These are phyloP conservation scores for Tilletia walkeri DNA, from an alignment of 1,284 basidiomycete genomes.

Conservation along the genomic window DNA sequence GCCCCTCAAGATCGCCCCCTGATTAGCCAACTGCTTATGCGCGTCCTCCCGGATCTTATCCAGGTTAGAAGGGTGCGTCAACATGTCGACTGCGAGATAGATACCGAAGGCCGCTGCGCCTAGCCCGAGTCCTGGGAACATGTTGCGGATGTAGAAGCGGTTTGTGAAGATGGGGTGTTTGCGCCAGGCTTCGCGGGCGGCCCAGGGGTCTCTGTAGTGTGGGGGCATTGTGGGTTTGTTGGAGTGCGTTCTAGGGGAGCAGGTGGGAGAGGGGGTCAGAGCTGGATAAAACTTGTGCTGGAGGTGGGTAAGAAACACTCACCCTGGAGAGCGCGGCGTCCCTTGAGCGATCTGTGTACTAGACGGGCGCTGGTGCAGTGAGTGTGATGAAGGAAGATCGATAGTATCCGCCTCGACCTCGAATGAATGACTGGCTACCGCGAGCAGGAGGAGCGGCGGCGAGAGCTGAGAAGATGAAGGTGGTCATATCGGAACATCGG, in stretches of 20 bases:
- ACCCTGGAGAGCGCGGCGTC: too few relatives aligned
- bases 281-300: too few relatives aligned
- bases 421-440: too few relatives aligned
- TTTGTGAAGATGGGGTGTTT: conserved; percentile 55
- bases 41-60: conserved; percentile 52
- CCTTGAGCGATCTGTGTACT: too few relatives aligned
- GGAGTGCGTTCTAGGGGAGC: background rate
- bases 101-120: conserved; percentile 46
- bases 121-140: conserved; percentile 53
- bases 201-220: conserved; percentile 54
- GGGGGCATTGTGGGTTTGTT: conserved; percentile 34
- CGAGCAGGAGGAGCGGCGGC: too few relatives aligned
- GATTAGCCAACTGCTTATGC: conserved; percentile 34
- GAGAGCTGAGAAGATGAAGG: too few relatives aligned
- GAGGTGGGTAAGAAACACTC: too few relatives aligned
- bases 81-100: conserved; percentile 39
- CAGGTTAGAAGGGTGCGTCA: conserved; percentile 48
- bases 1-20: conserved; percentile 10
- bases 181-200: conserved; percentile 54
- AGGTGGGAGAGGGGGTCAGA: background rate
- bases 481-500: too few relatives aligned
- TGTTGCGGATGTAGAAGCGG: conserved; percentile 47
- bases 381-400: too few relatives aligned
- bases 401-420: too few relatives aligned
- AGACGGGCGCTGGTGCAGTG: too few relatives aligned